A percentile compares a stretch with the other conserved stretches of the same genome.
These are phyloP conservation scores for Metschnikowia orientalis DNA, from an alignment of 805 yeast species.

Conservation along the genomic window DNA sequence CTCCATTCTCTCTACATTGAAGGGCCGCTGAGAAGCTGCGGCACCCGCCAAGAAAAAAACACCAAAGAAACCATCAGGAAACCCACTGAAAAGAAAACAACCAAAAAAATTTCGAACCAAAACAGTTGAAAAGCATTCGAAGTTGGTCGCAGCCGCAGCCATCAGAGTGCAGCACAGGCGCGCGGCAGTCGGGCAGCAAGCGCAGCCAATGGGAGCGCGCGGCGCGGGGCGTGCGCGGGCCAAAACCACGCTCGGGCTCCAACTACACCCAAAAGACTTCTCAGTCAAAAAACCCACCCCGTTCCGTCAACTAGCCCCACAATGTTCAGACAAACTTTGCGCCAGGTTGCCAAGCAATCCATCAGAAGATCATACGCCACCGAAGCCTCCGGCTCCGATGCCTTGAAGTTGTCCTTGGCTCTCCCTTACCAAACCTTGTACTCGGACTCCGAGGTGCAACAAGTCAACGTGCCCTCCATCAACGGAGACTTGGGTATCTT, in stretches of 20 bases:
- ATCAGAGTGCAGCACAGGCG: no score
- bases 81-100: no score
- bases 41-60: no score
- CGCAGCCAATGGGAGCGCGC: slow-evolving; percentile 31
- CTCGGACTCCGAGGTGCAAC: slow-evolving; percentile 50
- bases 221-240: slow-evolving; percentile 18
- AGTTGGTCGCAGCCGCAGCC: no score
- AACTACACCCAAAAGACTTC: slow-evolving; percentile 5
- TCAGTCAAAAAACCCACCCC: slow-evolving; percentile 3
- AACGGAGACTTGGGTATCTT: slow-evolving; percentile 96
- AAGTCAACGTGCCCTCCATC: slow-evolving; percentile 93
- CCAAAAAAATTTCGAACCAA: no score
- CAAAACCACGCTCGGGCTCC: slow-evolving; percentile 14
- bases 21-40: no score
- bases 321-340: slow-evolving; percentile 63
- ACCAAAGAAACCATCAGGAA: no score
- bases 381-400: slow-evolving; percentile 57
- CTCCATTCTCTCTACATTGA: no score
- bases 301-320: slow-evolving; percentile 10
- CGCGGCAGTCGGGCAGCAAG: no score
- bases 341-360: slow-evolving; percentile 56
- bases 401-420: slow-evolving; percentile 82
- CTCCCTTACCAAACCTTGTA: slow-evolving; percentile 79
- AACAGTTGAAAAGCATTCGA: no score
- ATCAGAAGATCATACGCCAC: slow-evolving; percentile 89